phyloP scores from a whole-genome alignment of 306 rosid genomes.

The Alnus glutinosa region DNA sequence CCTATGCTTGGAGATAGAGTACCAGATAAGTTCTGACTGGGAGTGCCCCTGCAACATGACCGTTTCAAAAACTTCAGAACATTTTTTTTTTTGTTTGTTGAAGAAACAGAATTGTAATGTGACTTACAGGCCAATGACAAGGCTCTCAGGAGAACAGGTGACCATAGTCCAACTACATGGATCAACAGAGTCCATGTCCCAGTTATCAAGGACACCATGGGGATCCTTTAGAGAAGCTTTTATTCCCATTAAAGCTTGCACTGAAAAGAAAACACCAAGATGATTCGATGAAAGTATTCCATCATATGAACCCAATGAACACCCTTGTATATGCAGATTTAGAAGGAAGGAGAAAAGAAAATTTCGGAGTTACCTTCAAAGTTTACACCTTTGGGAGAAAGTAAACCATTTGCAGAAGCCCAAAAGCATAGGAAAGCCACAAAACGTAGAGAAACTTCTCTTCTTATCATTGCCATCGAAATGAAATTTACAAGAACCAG shows the following conservation, averaged over 20 bases:
- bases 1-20: slow-evolving; percentile 91
- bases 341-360: not conserved
- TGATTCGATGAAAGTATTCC: slow-evolving; percentile 24
- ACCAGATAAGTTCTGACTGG: slow-evolving; percentile 93
- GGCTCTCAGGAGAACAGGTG: slow-evolving; percentile 82
- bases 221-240: slow-evolving; percentile 77
- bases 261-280: slow-evolving; percentile 46
- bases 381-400: slow-evolving; percentile 96
- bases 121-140: slow-evolving; percentile 86
- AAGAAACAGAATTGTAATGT: slow-evolving; percentile 21
- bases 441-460: slow-evolving; percentile 51
- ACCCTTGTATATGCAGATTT: slow-evolving; percentile 9
- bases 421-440: slow-evolving; percentile 49
- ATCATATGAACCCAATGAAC: slow-evolving; percentile 6
- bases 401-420: slow-evolving; percentile 61
- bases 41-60: slow-evolving; percentile 76
- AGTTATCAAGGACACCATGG: slow-evolving; percentile 85
- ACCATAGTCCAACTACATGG: slow-evolving; percentile 99
- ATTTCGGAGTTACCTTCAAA: slow-evolving; percentile 68
- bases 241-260: slow-evolving; percentile 90
- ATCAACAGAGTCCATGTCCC: slow-evolving; percentile 97
- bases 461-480: slow-evolving; percentile 49
- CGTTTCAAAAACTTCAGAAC: slow-evolving; percentile 29
- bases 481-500: slow-evolving; percentile 36
- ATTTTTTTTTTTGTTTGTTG: not conserved